Base-by-base conservation (phyloP, 169 alveolate species). In the Eimeria nieschulzi region DNA sequence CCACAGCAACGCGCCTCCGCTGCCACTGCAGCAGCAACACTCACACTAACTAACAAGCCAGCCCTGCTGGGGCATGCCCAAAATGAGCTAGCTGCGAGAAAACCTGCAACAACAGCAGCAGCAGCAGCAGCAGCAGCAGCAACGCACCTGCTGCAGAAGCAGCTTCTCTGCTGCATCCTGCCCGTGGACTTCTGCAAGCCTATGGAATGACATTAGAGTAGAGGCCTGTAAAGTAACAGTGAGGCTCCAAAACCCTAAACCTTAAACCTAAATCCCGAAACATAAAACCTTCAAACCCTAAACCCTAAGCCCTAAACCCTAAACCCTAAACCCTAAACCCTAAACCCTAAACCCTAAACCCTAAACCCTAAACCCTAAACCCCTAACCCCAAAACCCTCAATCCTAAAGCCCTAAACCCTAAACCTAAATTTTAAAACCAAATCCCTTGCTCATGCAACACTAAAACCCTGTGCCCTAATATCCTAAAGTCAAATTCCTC, bases 161-260 rank as follows among this genome's bases (percentile, higher is more conserved):
- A 79, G 59, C 73, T 79, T 79, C 23, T 79, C 87, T 59, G 87
- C 87, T 59, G 87, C 87, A 15, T 54, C 87, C 68, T 56, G 87
- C 21, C 87, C 87, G 59, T 79, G 87, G n/a, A 72, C 87, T 46
- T 79, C 87, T 6, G 87, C 87, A 26, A 79, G 87, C 9, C 87
- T 21, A 46, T 79, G 87, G 70, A 79, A 79, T 56, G 51, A 46
- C 87, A 79, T 79, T 26, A 79, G 46, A 10, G 87, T 79, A 21
- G 87, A 54, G 73, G 87, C 87, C 87, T 79, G 73, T 19, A 59
- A 1, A 17, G 73, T 54, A 79, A 72, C 87, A 79, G 51, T 33
- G 46, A 33, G 46, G 46, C 46, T 33, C 46, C 6, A 33, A 33
- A 33, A 33, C 46, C 46, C 46, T 33, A 33, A 33, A 33, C 46